Percentiles rank a stretch among this genome's conserved stretches.
These are phyloP conservation scores for Cyberlindnera subsufficiens DNA, from an alignment of 805 yeast genomes.

Conservation along the genomic window DNA sequence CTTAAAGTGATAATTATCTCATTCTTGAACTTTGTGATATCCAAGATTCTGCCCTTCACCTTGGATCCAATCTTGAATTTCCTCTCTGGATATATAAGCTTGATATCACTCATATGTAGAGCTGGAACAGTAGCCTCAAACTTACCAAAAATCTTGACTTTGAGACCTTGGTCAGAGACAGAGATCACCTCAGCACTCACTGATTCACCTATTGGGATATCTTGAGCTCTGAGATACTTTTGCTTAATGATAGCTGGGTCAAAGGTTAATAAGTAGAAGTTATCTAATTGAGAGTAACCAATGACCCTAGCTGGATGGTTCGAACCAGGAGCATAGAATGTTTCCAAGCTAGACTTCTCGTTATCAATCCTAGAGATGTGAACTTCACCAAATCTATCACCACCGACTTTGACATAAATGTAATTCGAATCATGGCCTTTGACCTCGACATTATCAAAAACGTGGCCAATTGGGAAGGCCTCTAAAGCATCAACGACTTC, in stretches of 20 bases:
- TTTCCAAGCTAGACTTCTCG: constrained; percentile 34
- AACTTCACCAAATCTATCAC: constrained; percentile 59
- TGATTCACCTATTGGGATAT: constrained; percentile 70
- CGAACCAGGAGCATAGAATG: constrained; percentile 55
- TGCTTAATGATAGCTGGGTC: constrained; percentile 60
- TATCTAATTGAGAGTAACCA: constrained; percentile 64
- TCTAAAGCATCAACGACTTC: constrained; percentile 31
- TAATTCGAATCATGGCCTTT: constrained; percentile 54
- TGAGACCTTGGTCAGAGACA: constrained; percentile 58
- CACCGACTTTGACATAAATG: constrained; percentile 52
- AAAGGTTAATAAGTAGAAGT: constrained; percentile 59
- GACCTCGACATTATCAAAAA: constrained; percentile 49
- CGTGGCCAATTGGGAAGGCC: constrained; percentile 76
- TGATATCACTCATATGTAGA: constrained; percentile 77
- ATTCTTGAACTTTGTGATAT: constrained; percentile 36
- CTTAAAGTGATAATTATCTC: constrained; percentile 66
- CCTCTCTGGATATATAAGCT: constrained; percentile 84
- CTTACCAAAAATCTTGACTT: constrained; percentile 56
- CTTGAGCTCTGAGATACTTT: constrained; percentile 60
- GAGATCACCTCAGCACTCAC: constrained; percentile 49
- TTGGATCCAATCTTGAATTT: constrained; percentile 82
- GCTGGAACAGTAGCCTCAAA: constrained; percentile 73
- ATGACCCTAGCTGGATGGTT: constrained; percentile 72
- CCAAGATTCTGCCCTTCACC: constrained; percentile 69
- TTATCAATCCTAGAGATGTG: constrained; percentile 67